A percentile compares a stretch with the other conserved stretches of the same genome.
phyloP scores from a whole-genome alignment of 1,284 basidiomycete species.

The Tylopilus orsonianus region DNA sequence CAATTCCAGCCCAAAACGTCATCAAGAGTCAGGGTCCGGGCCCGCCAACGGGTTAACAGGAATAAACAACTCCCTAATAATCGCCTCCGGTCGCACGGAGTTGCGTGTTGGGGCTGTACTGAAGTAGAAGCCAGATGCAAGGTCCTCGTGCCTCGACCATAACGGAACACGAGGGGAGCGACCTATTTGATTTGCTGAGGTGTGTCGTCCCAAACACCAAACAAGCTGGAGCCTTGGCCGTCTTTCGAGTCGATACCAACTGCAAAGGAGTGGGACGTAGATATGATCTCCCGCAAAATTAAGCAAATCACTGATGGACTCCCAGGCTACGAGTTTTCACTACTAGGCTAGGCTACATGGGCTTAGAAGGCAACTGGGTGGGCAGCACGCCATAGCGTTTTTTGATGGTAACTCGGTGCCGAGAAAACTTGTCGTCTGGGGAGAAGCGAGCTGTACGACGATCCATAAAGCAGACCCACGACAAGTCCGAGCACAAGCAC shows the following conservation, averaged over 20 bases:
- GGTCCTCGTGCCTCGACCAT: no score
- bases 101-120: no score
- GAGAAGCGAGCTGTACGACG: slow-evolving; percentile 80
- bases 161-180: neutral
- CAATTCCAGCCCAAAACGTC: neutral
- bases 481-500: slow-evolving; percentile 2
- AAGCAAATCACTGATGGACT: neutral
- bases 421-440: slow-evolving; percentile 96
- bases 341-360: slow-evolving; percentile 34
- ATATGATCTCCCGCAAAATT: neutral
- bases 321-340: neutral
- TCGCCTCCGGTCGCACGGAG: neutral
- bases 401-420: slow-evolving; percentile 94
- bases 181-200: neutral
- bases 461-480: slow-evolving; percentile 8
- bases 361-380: slow-evolving; percentile 88
- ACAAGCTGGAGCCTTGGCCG: no score
- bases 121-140: no score
- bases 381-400: slow-evolving; percentile 84
- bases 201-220: no score
- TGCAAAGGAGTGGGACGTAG: no score
- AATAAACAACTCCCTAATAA: neutral
- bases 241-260: no score
- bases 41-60: neutral
- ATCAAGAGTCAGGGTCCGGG: neutral